These are phyloP conservation scores for Alternaria angustiovoidea DNA, from an alignment of 2,329 filamentous ascomycete species.

Conservation along the genomic window DNA sequence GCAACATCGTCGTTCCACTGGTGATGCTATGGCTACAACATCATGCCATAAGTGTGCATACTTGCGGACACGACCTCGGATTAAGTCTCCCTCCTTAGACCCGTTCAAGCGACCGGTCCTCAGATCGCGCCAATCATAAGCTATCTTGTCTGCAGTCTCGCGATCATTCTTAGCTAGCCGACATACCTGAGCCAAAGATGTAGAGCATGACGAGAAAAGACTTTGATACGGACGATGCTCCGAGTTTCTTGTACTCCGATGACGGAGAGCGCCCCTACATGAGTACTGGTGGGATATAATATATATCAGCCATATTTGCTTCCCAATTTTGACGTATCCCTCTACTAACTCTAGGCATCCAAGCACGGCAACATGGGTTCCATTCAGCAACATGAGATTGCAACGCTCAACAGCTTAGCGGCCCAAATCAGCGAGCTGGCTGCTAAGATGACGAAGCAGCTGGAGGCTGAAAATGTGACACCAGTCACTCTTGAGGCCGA, in stretches of 20 bases:
- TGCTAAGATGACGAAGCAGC: constrained; percentile 51
- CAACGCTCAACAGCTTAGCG: constrained; percentile 56
- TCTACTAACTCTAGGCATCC: not conserved
- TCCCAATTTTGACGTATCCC: not conserved
- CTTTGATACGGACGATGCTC: not conserved
- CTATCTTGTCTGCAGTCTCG: not conserved
- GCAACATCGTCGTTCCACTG: constrained; percentile 3
- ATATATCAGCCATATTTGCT: not conserved
- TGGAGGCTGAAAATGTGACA: constrained; percentile 55
- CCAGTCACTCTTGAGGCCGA: constrained; percentile 56
- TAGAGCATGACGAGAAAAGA: not conserved
- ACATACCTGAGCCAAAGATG: not conserved
- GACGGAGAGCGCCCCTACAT: not conserved
- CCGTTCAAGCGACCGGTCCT: not conserved
- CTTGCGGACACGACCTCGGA: not conserved
- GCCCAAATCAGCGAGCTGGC: constrained; percentile 58
- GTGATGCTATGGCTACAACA: not conserved
- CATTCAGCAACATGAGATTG: constrained; percentile 24
- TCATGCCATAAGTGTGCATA: not conserved
- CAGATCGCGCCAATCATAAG: not conserved
- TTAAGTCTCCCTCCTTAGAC: not conserved
- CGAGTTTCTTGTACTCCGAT: not conserved
- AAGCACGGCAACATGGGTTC: constrained; percentile 26
- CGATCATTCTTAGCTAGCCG: not conserved
- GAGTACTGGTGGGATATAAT: not conserved